Evolutionary conservation across 768 basidiomycete genomes (phyloP).

Genomic region (Baorangia bicolor): DNA sequence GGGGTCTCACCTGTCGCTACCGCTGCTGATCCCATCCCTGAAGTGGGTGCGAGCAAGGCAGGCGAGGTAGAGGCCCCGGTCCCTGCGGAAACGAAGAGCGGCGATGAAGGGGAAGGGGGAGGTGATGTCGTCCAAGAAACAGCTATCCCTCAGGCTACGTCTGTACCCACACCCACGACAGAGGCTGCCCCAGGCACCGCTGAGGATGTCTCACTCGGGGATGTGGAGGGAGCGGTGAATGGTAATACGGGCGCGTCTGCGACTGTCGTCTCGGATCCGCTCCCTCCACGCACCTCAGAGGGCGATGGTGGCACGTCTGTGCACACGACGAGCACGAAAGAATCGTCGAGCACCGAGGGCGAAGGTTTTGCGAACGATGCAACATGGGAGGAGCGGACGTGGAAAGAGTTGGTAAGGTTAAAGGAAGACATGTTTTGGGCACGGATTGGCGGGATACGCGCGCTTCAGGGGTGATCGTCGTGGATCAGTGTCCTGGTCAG

Average conservation of each 20-base stretch:
- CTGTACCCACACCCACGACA: neutral
- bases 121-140: neutral
- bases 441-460: slow-evolving; percentile 55
- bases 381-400: slow-evolving; percentile 85
- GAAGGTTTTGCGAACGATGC: slow-evolving; percentile 59
- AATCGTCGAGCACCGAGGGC: slow-evolving; percentile 22
- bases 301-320: slow-evolving; percentile 14
- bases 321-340: slow-evolving; percentile 26
- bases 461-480: slow-evolving; percentile 1
- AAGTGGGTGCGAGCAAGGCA: neutral
- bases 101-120: neutral
- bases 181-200: neutral
- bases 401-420: slow-evolving; percentile 73
- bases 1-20: neutral
- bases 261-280: neutral
- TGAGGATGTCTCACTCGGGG: neutral
- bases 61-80: neutral
- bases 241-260: neutral
- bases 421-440: slow-evolving; percentile 89
- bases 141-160: neutral
- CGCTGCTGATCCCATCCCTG: neutral
- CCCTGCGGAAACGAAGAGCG: slow-evolving; percentile 1
- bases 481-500: neutral
- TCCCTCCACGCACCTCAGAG: neutral
- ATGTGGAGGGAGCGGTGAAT: neutral